Conservation (phyloP, 108 stramenopile genomes). For the Parmales sp. region DNA sequence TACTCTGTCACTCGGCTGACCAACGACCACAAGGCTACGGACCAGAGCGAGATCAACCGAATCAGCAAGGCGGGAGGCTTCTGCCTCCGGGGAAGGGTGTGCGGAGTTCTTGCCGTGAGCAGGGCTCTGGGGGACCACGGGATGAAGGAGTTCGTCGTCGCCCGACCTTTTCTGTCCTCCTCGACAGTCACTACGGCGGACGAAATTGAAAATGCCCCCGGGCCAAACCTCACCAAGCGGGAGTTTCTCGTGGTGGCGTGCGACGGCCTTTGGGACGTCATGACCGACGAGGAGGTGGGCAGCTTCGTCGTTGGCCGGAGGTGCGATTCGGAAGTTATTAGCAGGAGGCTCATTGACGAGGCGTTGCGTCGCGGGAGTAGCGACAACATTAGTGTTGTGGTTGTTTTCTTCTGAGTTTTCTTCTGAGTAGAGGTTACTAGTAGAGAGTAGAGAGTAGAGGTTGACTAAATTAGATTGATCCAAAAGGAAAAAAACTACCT, state of each 20-base stretch:
- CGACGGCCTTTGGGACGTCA: conserved; percentile 85
- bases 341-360: conserved; percentile 48
- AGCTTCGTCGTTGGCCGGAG: conserved; percentile 13
- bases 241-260: conserved; percentile 71
- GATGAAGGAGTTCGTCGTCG: conserved; percentile 77
- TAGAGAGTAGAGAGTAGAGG: no score
- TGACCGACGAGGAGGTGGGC: conserved; percentile 62
- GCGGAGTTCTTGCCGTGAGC: conserved; percentile 77
- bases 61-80: conserved; percentile 71
- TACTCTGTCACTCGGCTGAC: conserved; percentile 41
- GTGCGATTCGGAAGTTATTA: conserved; percentile 27
- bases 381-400: conserved; percentile 72
- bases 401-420: no score
- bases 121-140: conserved; percentile 77
- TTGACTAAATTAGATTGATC: no score
- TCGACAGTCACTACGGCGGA: conserved; percentile 22
- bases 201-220: background rate
- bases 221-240: conserved; percentile 6
- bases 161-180: conserved; percentile 41
- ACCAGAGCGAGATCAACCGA: conserved; percentile 56
- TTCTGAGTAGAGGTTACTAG: no score
- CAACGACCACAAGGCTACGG: conserved; percentile 65
- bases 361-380: conserved; percentile 55
- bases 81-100: conserved; percentile 57
- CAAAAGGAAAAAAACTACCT: no score